Evolutionary conservation across 2,329 filamentous ascomycete genomes (phyloP).

Genomic region (Pseudogymnoascus sp.): DNA sequence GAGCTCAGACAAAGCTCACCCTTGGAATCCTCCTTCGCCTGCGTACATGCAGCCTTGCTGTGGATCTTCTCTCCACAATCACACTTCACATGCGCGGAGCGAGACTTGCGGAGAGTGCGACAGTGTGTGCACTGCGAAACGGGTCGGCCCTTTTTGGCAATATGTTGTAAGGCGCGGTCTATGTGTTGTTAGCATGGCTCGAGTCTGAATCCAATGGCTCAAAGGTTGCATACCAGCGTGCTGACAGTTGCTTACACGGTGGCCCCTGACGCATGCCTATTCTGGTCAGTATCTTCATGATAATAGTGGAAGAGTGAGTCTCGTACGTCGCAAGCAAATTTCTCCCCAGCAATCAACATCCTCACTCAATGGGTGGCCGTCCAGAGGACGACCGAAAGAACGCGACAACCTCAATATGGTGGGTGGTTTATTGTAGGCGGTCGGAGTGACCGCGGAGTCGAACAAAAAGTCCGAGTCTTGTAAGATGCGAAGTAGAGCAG

Average conservation of each 20-base stretch:
- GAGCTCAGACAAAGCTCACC: slow-evolving; percentile 27
- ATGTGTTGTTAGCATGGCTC: slow-evolving; percentile 16
- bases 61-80: slow-evolving; percentile 88
- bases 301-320: not conserved
- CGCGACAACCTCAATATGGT: slow-evolving; percentile 16
- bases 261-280: slow-evolving; percentile 73
- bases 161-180: slow-evolving; percentile 89
- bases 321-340: slow-evolving; percentile 86
- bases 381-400: slow-evolving; percentile 21
- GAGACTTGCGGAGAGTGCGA: slow-evolving; percentile 90
- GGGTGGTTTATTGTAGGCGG: slow-evolving; percentile 17
- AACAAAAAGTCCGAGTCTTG: slow-evolving; percentile 9
- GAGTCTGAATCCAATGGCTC: slow-evolving; percentile 14
- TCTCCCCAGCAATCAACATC: slow-evolving; percentile 90
- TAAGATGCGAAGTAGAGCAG: slow-evolving; percentile 14
- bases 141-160: slow-evolving; percentile 95
- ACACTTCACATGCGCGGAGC: slow-evolving; percentile 89
- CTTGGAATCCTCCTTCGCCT: slow-evolving; percentile 44
- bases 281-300: not conserved
- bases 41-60: slow-evolving; percentile 45
- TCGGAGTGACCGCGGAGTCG: slow-evolving; percentile 13
- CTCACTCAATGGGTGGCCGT: slow-evolving; percentile 22
- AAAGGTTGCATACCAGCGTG: slow-evolving; percentile 66
- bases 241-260: slow-evolving; percentile 97
- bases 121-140: slow-evolving; percentile 98